Percentiles rank a stretch among this genome's conserved stretches.
Evolutionary conservation across 345 rosid genomes (phyloP).

Genomic region (Euphorbia pulcherrima): DNA sequence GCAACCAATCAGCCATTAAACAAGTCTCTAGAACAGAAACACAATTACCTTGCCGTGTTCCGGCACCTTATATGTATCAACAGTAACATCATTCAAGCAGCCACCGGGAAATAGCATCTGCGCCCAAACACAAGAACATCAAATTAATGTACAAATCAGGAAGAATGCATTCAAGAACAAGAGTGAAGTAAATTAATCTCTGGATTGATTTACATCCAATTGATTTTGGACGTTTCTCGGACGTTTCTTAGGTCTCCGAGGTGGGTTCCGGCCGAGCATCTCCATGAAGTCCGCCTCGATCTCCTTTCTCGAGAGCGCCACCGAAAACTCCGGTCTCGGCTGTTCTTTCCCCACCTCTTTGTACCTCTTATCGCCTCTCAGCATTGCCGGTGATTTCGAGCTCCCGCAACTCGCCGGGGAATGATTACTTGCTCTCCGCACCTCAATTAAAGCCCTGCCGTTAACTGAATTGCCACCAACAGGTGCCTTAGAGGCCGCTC

Average conservation of each 20-base stretch:
- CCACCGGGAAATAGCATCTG: conserved; percentile 63
- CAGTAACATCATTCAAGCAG: conserved; percentile 61
- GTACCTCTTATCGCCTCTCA: conserved; percentile 25
- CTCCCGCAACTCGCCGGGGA: conserved; percentile 38
- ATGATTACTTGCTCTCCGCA: conserved; percentile 19
- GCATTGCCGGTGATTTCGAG: conserved; percentile 21
- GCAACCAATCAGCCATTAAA: not conserved
- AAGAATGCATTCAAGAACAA: not conserved
- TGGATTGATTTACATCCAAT: conserved; percentile 51
- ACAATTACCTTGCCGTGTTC: conserved; percentile 51
- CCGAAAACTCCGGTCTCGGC: conserved; percentile 38
- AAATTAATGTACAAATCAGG: not conserved
- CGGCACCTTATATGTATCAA: conserved; percentile 61
- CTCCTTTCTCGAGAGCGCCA: conserved; percentile 58
- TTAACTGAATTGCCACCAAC: conserved; percentile 16
- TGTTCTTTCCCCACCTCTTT: conserved; percentile 25
- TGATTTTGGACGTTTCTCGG: conserved; percentile 55
- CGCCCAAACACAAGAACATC: conserved; percentile 11
- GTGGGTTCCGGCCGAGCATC: conserved; percentile 47
- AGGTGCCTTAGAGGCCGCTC: conserved; percentile 54
- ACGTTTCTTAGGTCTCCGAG: conserved; percentile 75
- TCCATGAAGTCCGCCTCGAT: conserved; percentile 59
- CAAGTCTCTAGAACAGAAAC: not conserved
- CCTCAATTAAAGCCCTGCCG: conserved; percentile 27
- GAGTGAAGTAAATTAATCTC: not conserved